Conservation (phyloP, 1,284 basidiomycete species). For the Ceratorhiza oryzae-sativae region DNA sequence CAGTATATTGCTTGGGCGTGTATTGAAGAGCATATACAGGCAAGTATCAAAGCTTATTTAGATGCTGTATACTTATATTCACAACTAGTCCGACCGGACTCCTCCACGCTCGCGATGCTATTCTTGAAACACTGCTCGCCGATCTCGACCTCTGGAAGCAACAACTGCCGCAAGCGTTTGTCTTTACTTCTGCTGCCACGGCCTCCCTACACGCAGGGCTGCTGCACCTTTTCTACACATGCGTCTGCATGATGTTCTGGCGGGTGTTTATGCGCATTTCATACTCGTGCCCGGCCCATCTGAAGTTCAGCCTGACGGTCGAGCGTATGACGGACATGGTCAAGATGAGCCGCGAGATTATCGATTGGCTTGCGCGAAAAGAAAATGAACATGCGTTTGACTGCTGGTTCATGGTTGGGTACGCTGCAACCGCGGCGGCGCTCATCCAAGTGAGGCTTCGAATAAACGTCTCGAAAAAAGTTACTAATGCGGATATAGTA, state of each 20-base stretch:
- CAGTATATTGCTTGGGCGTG: constrained; percentile 84
- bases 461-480: neutral
- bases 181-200: constrained; percentile 65
- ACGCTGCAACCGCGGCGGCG: constrained; percentile 88
- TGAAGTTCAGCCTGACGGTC: constrained; percentile 82
- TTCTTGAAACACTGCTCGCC: constrained; percentile 68
- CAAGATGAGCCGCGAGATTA: constrained; percentile 74
- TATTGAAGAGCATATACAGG: constrained; percentile 92
- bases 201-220: constrained; percentile 74
- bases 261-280: constrained; percentile 94
- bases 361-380: constrained; percentile 88
- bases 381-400: constrained; percentile 74
- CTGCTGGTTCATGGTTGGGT: constrained; percentile 84
- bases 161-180: constrained; percentile 75
- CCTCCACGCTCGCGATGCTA: constrained; percentile 79
- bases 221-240: constrained; percentile 84
- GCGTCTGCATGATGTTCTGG: constrained; percentile 90
- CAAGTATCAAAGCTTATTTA: constrained; percentile 47
- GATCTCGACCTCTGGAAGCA: constrained; percentile 83
- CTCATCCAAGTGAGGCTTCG: constrained; percentile 77
- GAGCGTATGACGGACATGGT: constrained; percentile 81
- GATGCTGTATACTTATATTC: neutral
- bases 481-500: constrained; percentile 61
- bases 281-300: constrained; percentile 82
- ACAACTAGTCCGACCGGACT: constrained; percentile 79